Conservation (phyloP, 768 basidiomycete species). For the Boletus rex-veris region DNA sequence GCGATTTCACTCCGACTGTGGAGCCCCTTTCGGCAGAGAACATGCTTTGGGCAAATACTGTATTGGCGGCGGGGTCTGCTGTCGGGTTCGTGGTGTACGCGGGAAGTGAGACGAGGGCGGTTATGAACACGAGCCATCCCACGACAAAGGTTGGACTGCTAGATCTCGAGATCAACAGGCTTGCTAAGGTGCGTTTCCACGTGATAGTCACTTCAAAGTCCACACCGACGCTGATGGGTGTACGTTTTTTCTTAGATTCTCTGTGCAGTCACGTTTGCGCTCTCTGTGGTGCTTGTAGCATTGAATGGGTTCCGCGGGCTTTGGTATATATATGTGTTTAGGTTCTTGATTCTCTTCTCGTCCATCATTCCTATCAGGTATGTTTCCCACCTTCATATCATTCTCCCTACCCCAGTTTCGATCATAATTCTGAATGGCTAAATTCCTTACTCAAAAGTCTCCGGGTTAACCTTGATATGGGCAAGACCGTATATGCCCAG, state of each 20-base stretch:
- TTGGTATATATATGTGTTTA: constrained; percentile 95
- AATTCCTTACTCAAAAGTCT: constrained; percentile 47
- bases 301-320: constrained; percentile 93
- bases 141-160: constrained; percentile 90
- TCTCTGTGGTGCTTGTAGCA: constrained; percentile 90
- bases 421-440: background rate
- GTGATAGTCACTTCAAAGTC: background rate
- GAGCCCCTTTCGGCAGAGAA: constrained; percentile 95
- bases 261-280: constrained; percentile 88
- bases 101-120: constrained; percentile 90
- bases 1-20: constrained; percentile 42
- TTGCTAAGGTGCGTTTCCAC: constrained; percentile 72
- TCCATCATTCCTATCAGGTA: constrained; percentile 99
- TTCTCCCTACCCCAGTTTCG: background rate
- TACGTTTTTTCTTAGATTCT: constrained; percentile 59
- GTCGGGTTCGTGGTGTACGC: constrained; percentile 94
- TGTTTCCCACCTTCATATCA: constrained; percentile 22
- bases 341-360: constrained; percentile 96
- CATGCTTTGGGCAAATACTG: constrained; percentile 95
- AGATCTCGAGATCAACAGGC: constrained; percentile 90
- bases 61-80: constrained; percentile 90
- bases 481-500: constrained; percentile 95
- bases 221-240: background rate
- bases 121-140: constrained; percentile 98
- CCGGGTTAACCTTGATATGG: constrained; percentile 99